Percentiles rank a stretch among this genome's conserved stretches.
These are phyloP conservation scores for Aspergillus versicolor DNA, from an alignment of 2,329 filamentous ascomycete genomes.

Conservation along the genomic window DNA sequence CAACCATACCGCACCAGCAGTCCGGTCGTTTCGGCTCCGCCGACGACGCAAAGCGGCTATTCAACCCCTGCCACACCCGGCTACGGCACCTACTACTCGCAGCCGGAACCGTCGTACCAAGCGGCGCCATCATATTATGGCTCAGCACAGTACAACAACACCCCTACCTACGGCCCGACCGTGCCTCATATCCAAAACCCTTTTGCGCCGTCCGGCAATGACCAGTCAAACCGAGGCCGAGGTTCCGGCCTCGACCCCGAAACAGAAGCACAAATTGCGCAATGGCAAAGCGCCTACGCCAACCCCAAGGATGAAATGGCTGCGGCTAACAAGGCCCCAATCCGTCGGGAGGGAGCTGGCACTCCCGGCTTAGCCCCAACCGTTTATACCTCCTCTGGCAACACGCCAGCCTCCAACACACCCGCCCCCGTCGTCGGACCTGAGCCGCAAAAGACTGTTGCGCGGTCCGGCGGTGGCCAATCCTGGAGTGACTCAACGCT, in stretches of 20 bases:
- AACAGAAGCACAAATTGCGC: conserved; percentile 85
- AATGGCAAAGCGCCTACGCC: conserved; percentile 90
- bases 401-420: conserved; percentile 32
- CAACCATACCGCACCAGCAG: conserved; percentile 40
- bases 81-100: conserved; percentile 44
- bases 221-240: conserved; percentile 30
- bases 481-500: conserved; percentile 86
- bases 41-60: conserved; percentile 35
- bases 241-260: conserved; percentile 63
- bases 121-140: conserved; percentile 46
- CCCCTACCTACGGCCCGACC: conserved; percentile 46
- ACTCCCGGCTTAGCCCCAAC: conserved; percentile 46
- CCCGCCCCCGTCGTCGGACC: conserved; percentile 46
- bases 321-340: conserved; percentile 36
- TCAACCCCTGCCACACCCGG: conserved; percentile 37
- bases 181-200: conserved; percentile 76
- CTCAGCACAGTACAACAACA: conserved; percentile 46
- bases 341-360: conserved; percentile 41
- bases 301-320: conserved; percentile 55
- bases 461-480: conserved; percentile 84
- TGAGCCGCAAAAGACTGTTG: conserved; percentile 73
- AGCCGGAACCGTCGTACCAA: conserved; percentile 39
- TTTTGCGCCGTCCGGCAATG: conserved; percentile 64
- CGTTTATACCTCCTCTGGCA: conserved; percentile 27
- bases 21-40: conserved; percentile 36